A percentile compares a stretch with the other conserved stretches of the same genome.
phyloP scores from a whole-genome alignment of 306 rosid species.

The Psophocarpus tetragonolobus region DNA sequence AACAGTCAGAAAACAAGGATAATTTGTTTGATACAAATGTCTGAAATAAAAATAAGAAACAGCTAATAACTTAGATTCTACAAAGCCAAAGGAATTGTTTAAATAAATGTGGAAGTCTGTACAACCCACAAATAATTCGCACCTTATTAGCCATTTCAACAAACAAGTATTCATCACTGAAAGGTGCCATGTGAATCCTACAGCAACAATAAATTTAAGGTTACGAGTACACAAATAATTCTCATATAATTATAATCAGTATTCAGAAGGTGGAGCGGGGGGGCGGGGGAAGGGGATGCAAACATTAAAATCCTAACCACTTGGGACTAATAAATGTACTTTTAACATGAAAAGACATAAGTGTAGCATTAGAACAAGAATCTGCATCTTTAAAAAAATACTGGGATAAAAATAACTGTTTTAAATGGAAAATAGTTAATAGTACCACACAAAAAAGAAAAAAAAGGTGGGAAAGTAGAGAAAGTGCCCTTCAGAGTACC shows the following conservation, averaged over 20 bases:
- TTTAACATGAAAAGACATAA: not conserved
- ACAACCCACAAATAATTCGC: slow-evolving; percentile 8
- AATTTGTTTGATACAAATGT: not conserved
- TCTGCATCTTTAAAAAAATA: not conserved
- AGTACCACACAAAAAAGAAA: not conserved
- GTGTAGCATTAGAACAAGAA: not conserved
- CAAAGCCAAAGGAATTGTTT: not conserved
- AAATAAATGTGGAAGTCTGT: not conserved
- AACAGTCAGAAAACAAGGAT: not conserved
- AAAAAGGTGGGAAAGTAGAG: not conserved
- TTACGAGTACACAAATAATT: slow-evolving; percentile 27
- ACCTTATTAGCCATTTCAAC: slow-evolving; percentile 92
- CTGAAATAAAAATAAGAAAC: not conserved
- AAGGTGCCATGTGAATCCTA: slow-evolving; percentile 97
- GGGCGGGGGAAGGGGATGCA: not conserved
- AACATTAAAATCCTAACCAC: not conserved
- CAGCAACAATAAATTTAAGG: slow-evolving; percentile 39
- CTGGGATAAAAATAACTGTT: not conserved
- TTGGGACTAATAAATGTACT: not conserved
- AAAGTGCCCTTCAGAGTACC: slow-evolving; percentile 45
- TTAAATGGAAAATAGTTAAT: not conserved
- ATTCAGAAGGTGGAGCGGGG: too few species aligned
- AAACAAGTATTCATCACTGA: slow-evolving; percentile 86
- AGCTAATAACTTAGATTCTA: not conserved
- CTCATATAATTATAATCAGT: not conserved